Percentiles rank a stretch among this genome's conserved stretches.
Conservation (phyloP, 2,329 filamentous ascomycete species). For the Trichophyton benhamiae region DNA sequence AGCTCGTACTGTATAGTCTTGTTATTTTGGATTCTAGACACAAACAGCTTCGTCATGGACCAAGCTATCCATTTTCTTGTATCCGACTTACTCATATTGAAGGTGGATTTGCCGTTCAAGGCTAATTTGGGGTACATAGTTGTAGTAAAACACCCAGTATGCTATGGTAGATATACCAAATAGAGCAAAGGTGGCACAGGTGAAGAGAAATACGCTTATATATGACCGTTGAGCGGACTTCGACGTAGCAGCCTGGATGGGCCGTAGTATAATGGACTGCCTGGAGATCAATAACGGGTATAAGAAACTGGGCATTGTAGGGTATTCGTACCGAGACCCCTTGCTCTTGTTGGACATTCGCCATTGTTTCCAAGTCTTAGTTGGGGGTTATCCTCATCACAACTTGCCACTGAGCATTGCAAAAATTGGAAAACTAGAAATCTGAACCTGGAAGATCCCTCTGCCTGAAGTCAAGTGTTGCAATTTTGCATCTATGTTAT, state of each 20-base stretch:
- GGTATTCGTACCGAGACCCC: background rate
- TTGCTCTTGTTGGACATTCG: background rate
- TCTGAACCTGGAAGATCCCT: background rate
- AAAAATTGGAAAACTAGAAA: background rate
- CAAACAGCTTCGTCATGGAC: background rate
- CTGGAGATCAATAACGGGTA: background rate
- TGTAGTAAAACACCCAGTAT: conserved; percentile 56
- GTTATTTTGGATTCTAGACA: background rate
- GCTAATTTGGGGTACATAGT: conserved; percentile 54
- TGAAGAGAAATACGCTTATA: conserved; percentile 45
- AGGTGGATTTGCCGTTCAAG: conserved; percentile 52
- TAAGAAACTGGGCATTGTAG: background rate
- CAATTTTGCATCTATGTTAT: no score
- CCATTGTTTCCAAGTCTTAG: background rate
- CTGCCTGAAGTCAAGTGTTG: no score
- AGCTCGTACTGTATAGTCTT: conserved; percentile 24
- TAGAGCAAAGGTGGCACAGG: conserved; percentile 42
- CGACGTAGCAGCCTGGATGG: conserved; percentile 46
- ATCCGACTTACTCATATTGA: conserved; percentile 45
- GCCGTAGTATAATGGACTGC: conserved; percentile 16
- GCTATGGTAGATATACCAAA: conserved; percentile 47
- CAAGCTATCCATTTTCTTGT: background rate
- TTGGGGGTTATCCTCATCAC: background rate
- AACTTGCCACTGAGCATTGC: background rate
- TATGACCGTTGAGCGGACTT: conserved; percentile 53